A percentile compares a stretch with the other conserved stretches of the same genome.
Conservation (phyloP, 306 rosid genomes). For the Carpinus fangiana region DNA sequence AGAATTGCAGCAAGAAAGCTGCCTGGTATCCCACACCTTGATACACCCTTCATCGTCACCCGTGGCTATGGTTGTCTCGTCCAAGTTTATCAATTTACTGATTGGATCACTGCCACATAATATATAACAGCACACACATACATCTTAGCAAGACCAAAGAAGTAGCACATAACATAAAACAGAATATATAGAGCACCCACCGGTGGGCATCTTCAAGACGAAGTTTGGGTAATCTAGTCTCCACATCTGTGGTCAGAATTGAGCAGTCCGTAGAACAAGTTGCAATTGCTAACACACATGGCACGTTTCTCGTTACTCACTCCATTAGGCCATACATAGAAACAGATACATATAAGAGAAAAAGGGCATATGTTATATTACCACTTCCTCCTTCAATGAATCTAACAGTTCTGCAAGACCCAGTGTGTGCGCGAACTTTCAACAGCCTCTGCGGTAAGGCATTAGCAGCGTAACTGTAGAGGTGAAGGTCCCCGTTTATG, state of each 20-base stretch:
- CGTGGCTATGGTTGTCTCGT: slow-evolving; percentile 70
- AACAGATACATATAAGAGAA: background rate
- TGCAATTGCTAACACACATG: background rate
- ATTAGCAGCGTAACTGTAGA: background rate
- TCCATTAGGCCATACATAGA: background rate
- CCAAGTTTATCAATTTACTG: slow-evolving; percentile 73
- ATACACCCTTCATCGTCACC: slow-evolving; percentile 92
- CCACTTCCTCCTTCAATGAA: background rate
- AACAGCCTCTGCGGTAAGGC: background rate
- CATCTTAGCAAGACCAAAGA: background rate
- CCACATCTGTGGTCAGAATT: slow-evolving; percentile 3
- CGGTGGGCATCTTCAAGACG: slow-evolving; percentile 9
- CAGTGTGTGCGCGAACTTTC: background rate
- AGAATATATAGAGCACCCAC: background rate
- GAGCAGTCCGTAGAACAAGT: slow-evolving; percentile 1
- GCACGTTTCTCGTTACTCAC: background rate
- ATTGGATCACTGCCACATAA: slow-evolving; percentile 59
- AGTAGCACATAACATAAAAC: too few species aligned
- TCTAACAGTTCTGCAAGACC: slow-evolving; percentile 10
- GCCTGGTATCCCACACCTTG: slow-evolving; percentile 96
- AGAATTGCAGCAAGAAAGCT: slow-evolving; percentile 72
- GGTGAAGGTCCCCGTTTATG: background rate
- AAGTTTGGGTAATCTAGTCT: slow-evolving; percentile 4
- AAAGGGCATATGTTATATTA: background rate
- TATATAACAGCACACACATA: background rate